Conservation (phyloP, 164 flowering plant genomes). For the Magnolia changhungtana region DNA sequence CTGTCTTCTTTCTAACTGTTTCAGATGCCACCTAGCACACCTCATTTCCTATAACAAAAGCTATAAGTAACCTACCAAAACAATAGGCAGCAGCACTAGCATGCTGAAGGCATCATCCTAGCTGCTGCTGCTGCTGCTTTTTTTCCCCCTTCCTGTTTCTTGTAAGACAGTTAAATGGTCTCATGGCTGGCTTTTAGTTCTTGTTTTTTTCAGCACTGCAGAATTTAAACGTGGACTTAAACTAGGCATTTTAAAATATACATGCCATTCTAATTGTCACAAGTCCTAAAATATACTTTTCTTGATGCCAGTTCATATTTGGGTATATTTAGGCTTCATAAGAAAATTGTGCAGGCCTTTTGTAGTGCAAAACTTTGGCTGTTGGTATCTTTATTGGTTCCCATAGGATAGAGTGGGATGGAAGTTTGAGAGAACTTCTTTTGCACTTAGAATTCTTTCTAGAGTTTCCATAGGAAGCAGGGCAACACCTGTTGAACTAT, state of each 20-base stretch:
- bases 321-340: not conserved
- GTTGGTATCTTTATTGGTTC: not conserved
- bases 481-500: not conserved
- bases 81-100: not conserved
- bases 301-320: not conserved
- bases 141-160: not conserved
- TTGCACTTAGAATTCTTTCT: not conserved
- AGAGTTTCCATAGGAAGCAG: not conserved
- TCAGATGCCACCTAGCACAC: not conserved
- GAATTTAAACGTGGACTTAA: not conserved
- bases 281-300: not conserved
- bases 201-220: not conserved
- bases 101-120: not conserved
- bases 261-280: not conserved
- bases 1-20: not conserved
- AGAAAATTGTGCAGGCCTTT: not conserved
- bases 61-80: not conserved
- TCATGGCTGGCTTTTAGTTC: not conserved
- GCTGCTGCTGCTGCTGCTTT: not conserved
- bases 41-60: not conserved
- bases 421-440: not conserved
- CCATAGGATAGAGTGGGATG: not conserved
- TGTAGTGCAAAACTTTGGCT: not conserved
- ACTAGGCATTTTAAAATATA: not conserved
- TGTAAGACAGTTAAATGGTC: not conserved